These are phyloP conservation scores for Juglanconis oblonga DNA, from an alignment of 2,329 filamentous ascomycete species.

Conservation along the genomic window DNA sequence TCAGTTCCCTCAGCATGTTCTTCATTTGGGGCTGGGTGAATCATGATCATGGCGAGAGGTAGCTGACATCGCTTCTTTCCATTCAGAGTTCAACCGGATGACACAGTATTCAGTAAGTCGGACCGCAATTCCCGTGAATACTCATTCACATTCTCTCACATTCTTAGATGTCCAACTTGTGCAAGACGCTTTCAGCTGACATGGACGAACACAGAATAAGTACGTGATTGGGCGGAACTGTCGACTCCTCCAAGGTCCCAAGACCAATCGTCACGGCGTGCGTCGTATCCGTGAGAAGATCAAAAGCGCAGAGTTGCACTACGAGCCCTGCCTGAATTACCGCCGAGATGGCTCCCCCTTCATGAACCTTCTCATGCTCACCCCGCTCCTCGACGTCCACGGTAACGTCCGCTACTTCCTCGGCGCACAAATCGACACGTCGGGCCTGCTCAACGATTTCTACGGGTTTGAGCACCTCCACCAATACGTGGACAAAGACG, in stretches of 20 bases:
- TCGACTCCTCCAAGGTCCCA: conserved; percentile 73
- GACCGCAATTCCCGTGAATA: too few species aligned
- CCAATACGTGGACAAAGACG: conserved; percentile 38
- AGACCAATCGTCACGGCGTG: conserved; percentile 62
- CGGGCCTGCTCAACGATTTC: conserved; percentile 63
- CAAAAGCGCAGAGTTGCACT: conserved; percentile 62
- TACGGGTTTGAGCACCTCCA: conserved; percentile 63
- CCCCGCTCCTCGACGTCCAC: conserved; percentile 65
- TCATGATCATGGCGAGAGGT: background rate
- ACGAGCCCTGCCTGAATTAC: conserved; percentile 74
- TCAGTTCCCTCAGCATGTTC: conserved; percentile 27
- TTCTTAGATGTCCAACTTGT: too few species aligned
- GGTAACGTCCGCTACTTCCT: conserved; percentile 66
- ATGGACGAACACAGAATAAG: conserved; percentile 52
- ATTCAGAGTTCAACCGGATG: conserved; percentile 48
- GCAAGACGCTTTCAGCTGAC: background rate
- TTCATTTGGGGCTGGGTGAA: too few species aligned
- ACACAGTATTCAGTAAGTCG: conserved; percentile 10
- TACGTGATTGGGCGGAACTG: conserved; percentile 76
- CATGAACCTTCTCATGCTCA: conserved; percentile 72
- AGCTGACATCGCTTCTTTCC: background rate
- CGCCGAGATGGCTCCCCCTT: conserved; percentile 72
- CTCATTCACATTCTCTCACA: too few species aligned
- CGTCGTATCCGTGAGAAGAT: conserved; percentile 60
- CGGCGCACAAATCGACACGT: conserved; percentile 70